Evolutionary conservation across 1,284 basidiomycete genomes (phyloP), one percentile per base, ranked within the genome.

Genomic region (Ustilago trichophora): DNA sequence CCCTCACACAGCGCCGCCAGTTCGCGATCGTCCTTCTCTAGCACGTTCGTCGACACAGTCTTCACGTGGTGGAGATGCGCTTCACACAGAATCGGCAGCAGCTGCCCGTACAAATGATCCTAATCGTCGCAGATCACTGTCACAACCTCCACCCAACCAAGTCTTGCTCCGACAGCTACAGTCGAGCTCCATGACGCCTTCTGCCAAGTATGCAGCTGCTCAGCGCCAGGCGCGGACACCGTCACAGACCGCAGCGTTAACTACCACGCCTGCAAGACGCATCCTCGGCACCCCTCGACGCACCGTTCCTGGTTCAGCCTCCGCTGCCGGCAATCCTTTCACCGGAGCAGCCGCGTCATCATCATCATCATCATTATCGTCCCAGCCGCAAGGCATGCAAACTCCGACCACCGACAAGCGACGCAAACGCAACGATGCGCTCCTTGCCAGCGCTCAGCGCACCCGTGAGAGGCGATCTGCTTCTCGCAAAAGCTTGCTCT

Each of bases 141-240:
- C 68, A 6, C 68, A 71, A 26, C 68, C 68, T 24, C 68, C 68
- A 4, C 68, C 68, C 11, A 62, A 57, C 36, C 57, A 71, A n/a
- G 37, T 65, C 15, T 36, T 71, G 21, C 33, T 66, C n/a, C 62
- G 63, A 6, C 68, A 71, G 22, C 22, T 71, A 26, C 52, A 70
- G 3, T 29, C 56, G 12, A 51, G 36, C 50, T 35, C 42, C 43
- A 45, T 41, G 46, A 65, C 63, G 4, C 63, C 63, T 12, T 65
- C 63, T 10, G 51, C 47, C 42, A 54, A 54, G 47, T 34, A 54
- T 18, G 50, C 57, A 10, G 51, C 50, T 33, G 46, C 51, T 19
- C 41, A 50, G 9, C 38, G 43, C 2, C 49, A 54, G 12, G 33
- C 47, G 1, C 64, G 57, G 5, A 67, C 64, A 6, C 64, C 64